Evolutionary conservation across 306 rosid genomes (phyloP), one percentile per base, ranked within the genome.

Genomic region (Sechiopsis laciniata): DNA sequence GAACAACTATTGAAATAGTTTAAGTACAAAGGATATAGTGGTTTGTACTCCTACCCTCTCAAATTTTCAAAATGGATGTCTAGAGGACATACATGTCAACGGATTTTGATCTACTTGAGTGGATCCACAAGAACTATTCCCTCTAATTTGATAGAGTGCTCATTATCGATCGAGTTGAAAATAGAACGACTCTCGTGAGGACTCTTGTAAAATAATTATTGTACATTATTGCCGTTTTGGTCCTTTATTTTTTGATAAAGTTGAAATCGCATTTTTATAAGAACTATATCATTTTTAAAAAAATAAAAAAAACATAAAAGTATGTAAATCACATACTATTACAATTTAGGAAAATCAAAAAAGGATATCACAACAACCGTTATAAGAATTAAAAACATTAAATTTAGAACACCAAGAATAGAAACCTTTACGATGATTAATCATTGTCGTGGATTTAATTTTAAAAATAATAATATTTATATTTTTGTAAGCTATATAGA

Each of bases 41-140:
- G 8, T 66, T 45, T 66, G 29, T 64, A 62, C 53, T n/a, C 10
- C n/a, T 8, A 35, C 46, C 9, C 7, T 19, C 56, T 71, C 68
- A 42, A 48, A 51, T 55, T 78, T 69, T 58, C 42, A 76, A 56
- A 72, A 57, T n/a, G 45, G 3, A 64, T 40, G 75, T 55, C 55
- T 54, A 78, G 29, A 73, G 69, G 21, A 7, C 26, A 76, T 8
- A 52, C 69, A 75, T 67, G 85, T 83, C 87, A 80, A 62, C 82
- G 79, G 78, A 66, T 55, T 71, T 84, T 84, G 84, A 83, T 84
- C 9, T 40, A 40, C 46, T 82, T 82, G 52, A 13, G 40, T 37
- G 26, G 29, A 65, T 40, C 54, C 29, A 5, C 54, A 11, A 12
- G 10, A 42, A 42, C 54, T 63, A 15, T 65, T 40, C 42, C 17